phyloP scores from a whole-genome alignment of 495 filamentous ascomycete species.

The Podospora comata region DNA sequence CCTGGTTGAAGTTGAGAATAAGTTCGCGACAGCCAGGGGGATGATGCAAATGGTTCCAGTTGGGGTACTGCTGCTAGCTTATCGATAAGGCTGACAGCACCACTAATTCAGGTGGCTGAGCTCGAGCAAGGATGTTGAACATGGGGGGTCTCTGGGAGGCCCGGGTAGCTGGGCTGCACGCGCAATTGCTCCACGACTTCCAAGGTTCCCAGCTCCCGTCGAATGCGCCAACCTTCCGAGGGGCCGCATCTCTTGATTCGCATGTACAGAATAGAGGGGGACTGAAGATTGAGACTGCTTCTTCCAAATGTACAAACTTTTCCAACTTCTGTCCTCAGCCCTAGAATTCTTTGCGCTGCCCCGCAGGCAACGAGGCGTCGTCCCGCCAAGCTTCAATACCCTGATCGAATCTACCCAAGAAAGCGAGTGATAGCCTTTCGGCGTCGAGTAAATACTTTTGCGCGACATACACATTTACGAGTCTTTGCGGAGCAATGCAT shows the following conservation, averaged over 20 bases:
- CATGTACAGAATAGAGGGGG: neutral
- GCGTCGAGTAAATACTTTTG: neutral
- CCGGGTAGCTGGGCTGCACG: conserved; percentile 22
- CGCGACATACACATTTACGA: conserved; percentile 4
- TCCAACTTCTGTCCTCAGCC: neutral
- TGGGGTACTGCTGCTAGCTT: conserved; percentile 3
- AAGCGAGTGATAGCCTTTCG: conserved; percentile 1
- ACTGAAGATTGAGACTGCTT: neutral
- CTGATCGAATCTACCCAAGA: neutral
- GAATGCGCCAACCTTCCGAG: neutral
- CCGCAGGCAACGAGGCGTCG: neutral
- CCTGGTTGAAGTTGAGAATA: neutral
- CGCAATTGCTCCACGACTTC: conserved; percentile 18
- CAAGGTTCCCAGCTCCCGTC: neutral
- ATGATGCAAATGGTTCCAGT: conserved; percentile 8
- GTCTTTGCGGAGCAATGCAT: conserved; percentile 35
- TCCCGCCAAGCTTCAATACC: neutral
- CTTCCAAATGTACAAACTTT: neutral
- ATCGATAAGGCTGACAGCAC: conserved; percentile 23
- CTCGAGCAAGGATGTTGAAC: conserved; percentile 7
- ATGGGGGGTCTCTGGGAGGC: conserved; percentile 4
- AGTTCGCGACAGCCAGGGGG: neutral
- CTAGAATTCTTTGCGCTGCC: neutral
- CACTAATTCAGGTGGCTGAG: conserved; percentile 11
- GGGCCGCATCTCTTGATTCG: neutral